Conservation (phyloP, 1,284 basidiomycete species). For the Mycosarcoma mackinlayi region DNA sequence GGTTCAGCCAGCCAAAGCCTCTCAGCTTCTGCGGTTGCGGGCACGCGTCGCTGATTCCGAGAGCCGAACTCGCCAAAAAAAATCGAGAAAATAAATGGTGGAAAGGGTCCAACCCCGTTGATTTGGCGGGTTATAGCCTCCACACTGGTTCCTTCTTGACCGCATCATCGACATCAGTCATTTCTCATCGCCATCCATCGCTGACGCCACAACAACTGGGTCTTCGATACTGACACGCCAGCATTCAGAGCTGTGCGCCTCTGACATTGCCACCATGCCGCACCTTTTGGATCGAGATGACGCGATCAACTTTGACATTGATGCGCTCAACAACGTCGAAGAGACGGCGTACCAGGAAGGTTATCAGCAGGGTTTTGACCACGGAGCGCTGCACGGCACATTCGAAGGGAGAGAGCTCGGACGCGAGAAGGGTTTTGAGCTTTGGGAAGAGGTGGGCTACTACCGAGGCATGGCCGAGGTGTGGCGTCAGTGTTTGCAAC, state of each 20-base stretch:
- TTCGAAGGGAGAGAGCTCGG: constrained; percentile 93
- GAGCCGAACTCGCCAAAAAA: too few relatives aligned
- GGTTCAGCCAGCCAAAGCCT: constrained; percentile 45
- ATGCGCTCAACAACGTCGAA: constrained; percentile 57
- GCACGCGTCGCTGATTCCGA: constrained; percentile 22
- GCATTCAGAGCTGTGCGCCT: too few relatives aligned
- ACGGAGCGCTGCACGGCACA: constrained; percentile 87
- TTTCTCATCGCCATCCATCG: constrained; percentile 3
- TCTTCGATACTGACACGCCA: background rate
- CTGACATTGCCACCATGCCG: constrained; percentile 21
- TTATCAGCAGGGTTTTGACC: constrained; percentile 80
- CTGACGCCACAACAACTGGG: background rate
- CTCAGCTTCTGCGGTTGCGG: constrained; percentile 4
- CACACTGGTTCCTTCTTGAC: constrained; percentile 28
- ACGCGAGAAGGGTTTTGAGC: constrained; percentile 88
- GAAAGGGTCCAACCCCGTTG: constrained; percentile 19
- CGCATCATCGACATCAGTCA: constrained; percentile 27
- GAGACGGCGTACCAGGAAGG: constrained; percentile 79
- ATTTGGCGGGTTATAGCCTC: constrained; percentile 1
- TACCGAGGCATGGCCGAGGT: constrained; percentile 84
- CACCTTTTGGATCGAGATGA: constrained; percentile 10
- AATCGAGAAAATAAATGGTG: background rate
- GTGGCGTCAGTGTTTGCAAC: constrained; percentile 71
- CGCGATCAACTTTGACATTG: constrained; percentile 44
- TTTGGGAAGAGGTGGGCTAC: constrained; percentile 96